phyloP scores from a whole-genome alignment of 1,284 basidiomycete species.

The Apiotrichum laibachii region DNA sequence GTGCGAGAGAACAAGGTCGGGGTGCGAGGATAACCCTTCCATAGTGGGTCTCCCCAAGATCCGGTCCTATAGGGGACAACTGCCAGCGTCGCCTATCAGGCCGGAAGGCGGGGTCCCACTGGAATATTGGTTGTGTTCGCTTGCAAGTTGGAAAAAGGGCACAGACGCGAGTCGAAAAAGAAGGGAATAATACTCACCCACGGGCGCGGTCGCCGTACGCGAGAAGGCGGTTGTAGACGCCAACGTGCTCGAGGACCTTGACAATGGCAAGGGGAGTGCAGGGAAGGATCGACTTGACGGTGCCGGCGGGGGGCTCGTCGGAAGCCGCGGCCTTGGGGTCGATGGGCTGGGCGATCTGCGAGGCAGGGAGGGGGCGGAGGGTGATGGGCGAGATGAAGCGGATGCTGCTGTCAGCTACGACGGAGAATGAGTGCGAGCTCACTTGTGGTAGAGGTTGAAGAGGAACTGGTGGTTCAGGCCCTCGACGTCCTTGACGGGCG shows the following conservation, averaged over 20 bases:
- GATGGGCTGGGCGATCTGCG: slow-evolving; percentile 40
- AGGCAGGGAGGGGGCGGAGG: slow-evolving; percentile 46
- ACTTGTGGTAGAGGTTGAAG: slow-evolving; percentile 97
- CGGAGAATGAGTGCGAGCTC: slow-evolving; percentile 30
- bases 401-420: slow-evolving; percentile 56
- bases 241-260: slow-evolving; percentile 84
- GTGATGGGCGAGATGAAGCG: slow-evolving; percentile 58
- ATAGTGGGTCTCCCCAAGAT: background rate
- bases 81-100: background rate
- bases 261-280: slow-evolving; percentile 96
- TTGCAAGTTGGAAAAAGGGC: too few relatives aligned
- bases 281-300: slow-evolving; percentile 70
- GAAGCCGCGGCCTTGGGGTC: slow-evolving; percentile 22
- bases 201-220: slow-evolving; percentile 93
- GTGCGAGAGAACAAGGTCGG: background rate
- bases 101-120: background rate
- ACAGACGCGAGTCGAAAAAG: background rate
- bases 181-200: slow-evolving; percentile 54
- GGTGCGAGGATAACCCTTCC: background rate
- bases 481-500: slow-evolving; percentile 95
- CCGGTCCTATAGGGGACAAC: background rate
- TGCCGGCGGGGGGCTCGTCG: slow-evolving; percentile 63
- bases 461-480: slow-evolving; percentile 94
- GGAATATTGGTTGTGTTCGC: background rate
- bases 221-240: slow-evolving; percentile 88